phyloP scores from a whole-genome alignment of 345 rosid species.

The Eucalyptus cloeziana region DNA sequence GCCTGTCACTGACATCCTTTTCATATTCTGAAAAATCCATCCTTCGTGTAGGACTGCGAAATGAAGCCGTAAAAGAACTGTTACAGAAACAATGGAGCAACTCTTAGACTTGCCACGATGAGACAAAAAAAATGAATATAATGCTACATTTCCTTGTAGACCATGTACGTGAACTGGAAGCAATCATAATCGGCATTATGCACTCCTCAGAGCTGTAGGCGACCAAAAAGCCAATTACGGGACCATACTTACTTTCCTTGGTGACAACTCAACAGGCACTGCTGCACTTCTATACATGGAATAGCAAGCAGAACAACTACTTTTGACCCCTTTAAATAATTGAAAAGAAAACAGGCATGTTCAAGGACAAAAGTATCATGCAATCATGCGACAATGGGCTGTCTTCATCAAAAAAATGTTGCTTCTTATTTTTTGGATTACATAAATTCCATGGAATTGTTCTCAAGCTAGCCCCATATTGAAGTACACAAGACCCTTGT shows the following conservation, averaged over 20 bases:
- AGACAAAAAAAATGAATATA: neutral
- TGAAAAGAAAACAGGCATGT: neutral
- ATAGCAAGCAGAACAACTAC: neutral
- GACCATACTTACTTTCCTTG: neutral
- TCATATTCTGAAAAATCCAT: slow-evolving; percentile 32
- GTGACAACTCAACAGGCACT: neutral
- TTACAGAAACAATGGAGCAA: slow-evolving; percentile 12
- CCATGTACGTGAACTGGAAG: neutral
- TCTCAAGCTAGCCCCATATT: neutral
- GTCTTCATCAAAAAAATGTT: neutral
- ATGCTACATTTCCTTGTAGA: neutral
- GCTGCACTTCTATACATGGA: neutral
- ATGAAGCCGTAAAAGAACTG: slow-evolving; percentile 67
- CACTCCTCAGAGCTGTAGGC: neutral
- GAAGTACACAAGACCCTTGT: neutral
- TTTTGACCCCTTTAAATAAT: neutral
- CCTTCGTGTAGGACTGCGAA: slow-evolving; percentile 37
- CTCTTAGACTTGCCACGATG: neutral
- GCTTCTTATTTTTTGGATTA: neutral
- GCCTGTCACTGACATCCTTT: slow-evolving; percentile 14
- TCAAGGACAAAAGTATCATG: neutral
- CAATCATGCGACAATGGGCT: neutral
- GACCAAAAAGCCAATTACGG: neutral
- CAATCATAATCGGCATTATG: neutral
- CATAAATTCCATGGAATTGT: neutral